Evolutionary conservation across 1,284 basidiomycete species (phyloP), one percentile per base, ranked within the genome.

Genomic region (Austroboletus olivaceoglutinosus): DNA sequence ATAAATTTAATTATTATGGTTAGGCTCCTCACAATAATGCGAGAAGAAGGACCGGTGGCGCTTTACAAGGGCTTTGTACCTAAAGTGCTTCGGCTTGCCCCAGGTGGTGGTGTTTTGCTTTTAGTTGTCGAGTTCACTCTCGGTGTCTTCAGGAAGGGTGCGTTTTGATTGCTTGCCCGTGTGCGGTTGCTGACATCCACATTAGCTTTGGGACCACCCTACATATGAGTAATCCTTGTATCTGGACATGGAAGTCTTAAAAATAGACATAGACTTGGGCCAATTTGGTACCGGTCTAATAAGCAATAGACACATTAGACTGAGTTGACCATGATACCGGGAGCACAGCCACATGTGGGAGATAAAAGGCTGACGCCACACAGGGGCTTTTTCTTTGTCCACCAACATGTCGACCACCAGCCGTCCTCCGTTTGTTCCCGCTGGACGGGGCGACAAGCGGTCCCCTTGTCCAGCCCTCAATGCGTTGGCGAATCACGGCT

Each of bases 61-160:
- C 76, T 98, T 41, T 99, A 98, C 82, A 98, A 98, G 71, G 96
- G 94, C 16, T 95, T 95, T 68, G 74, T 89, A 23, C 90, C 89
- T 13, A 92, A 93, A 69, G 84, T 93, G 12, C 78, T 95, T 38
- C 80, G 92, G 53, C 77, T 96, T 27, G 92, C 94, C 19, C 96
- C 96, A 0, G 96, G 96, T 43, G 96, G 96, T 53, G 96, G 96
- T 72, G 88, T 99, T 16, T 73, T 99, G 36, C 76, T 99, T 40
- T 80, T 99, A 45, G 91, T 93, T n/a, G 91, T 93, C 13, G 90
- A 93, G 69, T 85, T 90, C 54, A 91, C 89, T 3, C 69, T 91
- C 29, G 81, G 77, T 18, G 59, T 88, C 46, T 91, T 93, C 71
- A 81, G 90, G 55, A 76, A 84, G 65, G 78, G 88, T 88, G 47